phyloP scores from a whole-genome alignment of 345 rosid species.

The Eucalyptus rudis region DNA sequence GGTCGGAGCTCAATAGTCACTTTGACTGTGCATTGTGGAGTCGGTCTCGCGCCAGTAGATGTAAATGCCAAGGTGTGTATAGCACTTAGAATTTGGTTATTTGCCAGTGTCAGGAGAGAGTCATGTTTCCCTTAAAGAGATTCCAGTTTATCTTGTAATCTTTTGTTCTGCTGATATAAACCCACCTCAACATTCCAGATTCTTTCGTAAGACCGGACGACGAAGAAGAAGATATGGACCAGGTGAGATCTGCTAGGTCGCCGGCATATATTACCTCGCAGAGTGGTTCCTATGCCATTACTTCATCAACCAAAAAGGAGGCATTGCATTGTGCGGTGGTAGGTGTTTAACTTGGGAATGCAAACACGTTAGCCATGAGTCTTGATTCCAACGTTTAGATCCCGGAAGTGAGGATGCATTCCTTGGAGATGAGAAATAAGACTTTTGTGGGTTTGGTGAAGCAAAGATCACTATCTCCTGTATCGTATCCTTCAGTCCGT shows the following conservation, averaged over 20 bases:
- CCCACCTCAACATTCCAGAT: neutral
- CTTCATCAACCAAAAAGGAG: neutral
- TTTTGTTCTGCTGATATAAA: neutral
- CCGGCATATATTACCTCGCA: neutral
- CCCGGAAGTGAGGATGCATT: neutral
- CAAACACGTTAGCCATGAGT: neutral
- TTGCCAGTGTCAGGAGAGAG: neutral
- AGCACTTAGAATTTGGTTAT: neutral
- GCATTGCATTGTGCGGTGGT: neutral
- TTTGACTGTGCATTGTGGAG: neutral
- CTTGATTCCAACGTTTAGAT: neutral
- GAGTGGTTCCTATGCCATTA: neutral
- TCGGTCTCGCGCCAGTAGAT: neutral
- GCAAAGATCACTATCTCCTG: neutral
- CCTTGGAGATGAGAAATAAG: neutral
- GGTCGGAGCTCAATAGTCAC: constrained; percentile 9
- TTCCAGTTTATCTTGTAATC: neutral
- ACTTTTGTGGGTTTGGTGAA: neutral
- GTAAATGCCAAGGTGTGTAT: neutral
- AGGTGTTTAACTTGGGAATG: neutral
- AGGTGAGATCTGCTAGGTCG: neutral
- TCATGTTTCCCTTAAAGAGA: neutral
- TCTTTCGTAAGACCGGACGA: neutral
- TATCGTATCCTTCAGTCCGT: neutral
- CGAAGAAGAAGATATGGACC: neutral